phyloP scores from a whole-genome alignment of 2,329 filamentous ascomycete genomes.

The Ciborinia camelliae region DNA sequence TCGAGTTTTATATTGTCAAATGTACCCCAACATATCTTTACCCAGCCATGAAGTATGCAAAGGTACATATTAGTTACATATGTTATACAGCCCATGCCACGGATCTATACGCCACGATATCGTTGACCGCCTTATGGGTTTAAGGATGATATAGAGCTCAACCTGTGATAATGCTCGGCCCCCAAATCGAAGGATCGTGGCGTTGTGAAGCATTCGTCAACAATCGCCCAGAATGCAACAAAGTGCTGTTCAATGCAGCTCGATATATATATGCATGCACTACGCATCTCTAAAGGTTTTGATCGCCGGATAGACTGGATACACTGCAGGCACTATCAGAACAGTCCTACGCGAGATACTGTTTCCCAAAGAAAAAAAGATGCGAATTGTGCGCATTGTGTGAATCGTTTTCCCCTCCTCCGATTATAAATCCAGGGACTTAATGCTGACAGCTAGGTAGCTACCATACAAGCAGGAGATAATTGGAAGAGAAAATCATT shows the following conservation, averaged over 20 bases:
- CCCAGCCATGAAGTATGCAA: neutral
- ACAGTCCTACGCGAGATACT: neutral
- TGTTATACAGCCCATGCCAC: neutral
- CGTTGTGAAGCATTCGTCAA: conserved; percentile 13
- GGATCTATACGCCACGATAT: neutral
- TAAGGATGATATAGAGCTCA: neutral
- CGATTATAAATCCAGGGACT: neutral
- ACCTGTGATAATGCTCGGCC: neutral
- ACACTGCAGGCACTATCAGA: neutral
- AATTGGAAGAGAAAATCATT: neutral
- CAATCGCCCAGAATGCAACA: neutral
- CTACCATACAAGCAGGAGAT: too few species aligned
- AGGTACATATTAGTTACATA: neutral
- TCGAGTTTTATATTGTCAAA: neutral
- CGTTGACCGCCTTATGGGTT: conserved; percentile 5
- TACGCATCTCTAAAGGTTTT: neutral
- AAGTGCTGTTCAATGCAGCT: neutral
- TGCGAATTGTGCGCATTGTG: too few species aligned
- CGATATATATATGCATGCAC: neutral
- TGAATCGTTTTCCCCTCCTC: neutral
- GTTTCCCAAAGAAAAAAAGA: neutral
- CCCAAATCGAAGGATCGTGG: conserved; percentile 15
- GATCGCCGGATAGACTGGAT: conserved; percentile 5
- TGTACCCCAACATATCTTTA: neutral
- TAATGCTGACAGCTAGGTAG: conserved; percentile 4